phyloP scores from a whole-genome alignment of 2,329 filamentous ascomycete species.

The Sclerotinia minor region DNA sequence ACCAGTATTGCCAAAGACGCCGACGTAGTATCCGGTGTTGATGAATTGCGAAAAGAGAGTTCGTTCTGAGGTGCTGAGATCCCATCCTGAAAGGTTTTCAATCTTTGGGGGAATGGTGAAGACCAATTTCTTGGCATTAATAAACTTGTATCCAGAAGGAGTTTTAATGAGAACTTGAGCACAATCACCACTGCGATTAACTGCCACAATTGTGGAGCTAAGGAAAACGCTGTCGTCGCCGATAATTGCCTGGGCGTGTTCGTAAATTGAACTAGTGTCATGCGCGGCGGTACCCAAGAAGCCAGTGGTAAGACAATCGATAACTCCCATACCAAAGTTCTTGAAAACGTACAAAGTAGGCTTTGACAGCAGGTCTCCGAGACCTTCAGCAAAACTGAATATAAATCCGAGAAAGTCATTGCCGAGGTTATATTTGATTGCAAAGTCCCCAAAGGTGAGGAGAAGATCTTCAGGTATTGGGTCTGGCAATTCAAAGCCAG shows the following conservation, averaged over 20 bases:
- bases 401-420: slow-evolving; percentile 46
- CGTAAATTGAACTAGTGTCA: slow-evolving; percentile 31
- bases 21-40: slow-evolving; percentile 45
- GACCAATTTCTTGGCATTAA: slow-evolving; percentile 47
- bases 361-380: slow-evolving; percentile 47
- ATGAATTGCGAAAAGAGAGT: slow-evolving; percentile 44
- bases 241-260: slow-evolving; percentile 21
- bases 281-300: slow-evolving; percentile 27
- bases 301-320: slow-evolving; percentile 26
- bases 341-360: slow-evolving; percentile 52
- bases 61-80: slow-evolving; percentile 43
- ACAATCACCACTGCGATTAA: slow-evolving; percentile 27
- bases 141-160: slow-evolving; percentile 38
- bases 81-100: slow-evolving; percentile 43
- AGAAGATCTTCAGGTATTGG: slow-evolving; percentile 33
- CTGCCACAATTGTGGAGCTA: slow-evolving; percentile 27
- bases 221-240: slow-evolving; percentile 27
- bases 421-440: slow-evolving; percentile 41
- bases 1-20: slow-evolving; percentile 45
- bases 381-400: slow-evolving; percentile 47
- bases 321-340: slow-evolving; percentile 39
- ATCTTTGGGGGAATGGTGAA: slow-evolving; percentile 47
- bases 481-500: slow-evolving; percentile 46
- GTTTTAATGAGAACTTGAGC: slow-evolving; percentile 41
- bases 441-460: slow-evolving; percentile 33